Percentiles rank a stretch among this genome's conserved stretches.
Conservation (phyloP, 2,329 filamentous ascomycete genomes). For the Exophiala sp. region DNA sequence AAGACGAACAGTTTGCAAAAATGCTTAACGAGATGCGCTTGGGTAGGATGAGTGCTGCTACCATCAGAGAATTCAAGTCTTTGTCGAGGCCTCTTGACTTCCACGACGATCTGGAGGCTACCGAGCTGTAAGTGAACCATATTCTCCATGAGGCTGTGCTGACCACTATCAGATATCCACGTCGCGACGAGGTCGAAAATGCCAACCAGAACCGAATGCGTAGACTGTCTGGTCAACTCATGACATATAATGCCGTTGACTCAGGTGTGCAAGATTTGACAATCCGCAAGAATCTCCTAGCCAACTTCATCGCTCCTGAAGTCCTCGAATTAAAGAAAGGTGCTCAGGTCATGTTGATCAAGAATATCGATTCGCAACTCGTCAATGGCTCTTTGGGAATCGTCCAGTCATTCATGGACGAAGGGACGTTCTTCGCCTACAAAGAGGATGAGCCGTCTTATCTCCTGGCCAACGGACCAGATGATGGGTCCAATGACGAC, state of each 20-base stretch:
- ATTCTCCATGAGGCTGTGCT: not conserved
- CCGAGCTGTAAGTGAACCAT: constrained; percentile 63
- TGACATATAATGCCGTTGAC: constrained; percentile 71
- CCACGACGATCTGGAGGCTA: constrained; percentile 73
- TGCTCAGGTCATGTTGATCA: constrained; percentile 99
- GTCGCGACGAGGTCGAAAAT: constrained; percentile 79
- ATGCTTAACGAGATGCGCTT: constrained; percentile 99
- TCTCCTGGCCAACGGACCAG: constrained; percentile 38
- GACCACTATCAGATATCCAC: constrained; percentile 64
- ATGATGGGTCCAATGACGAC: constrained; percentile 45
- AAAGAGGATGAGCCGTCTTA: constrained; percentile 57
- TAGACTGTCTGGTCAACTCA: constrained; percentile 64
- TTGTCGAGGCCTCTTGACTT: constrained; percentile 69
- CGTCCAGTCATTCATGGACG: constrained; percentile 75
- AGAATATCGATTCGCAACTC: constrained; percentile 90
- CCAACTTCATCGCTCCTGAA: constrained; percentile 91
- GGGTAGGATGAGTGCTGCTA: constrained; percentile 72
- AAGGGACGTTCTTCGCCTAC: constrained; percentile 59
- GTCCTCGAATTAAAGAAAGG: constrained; percentile 78
- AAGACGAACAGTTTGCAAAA: constrained; percentile 79
- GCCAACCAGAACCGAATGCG: constrained; percentile 75
- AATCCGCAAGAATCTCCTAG: constrained; percentile 71
- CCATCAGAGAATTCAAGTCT: constrained; percentile 70
- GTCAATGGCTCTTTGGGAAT: constrained; percentile 94
- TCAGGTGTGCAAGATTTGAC: constrained; percentile 65